A percentile compares a stretch with the other conserved stretches of the same genome.
phyloP scores from a whole-genome alignment of 2,329 filamentous ascomycete genomes.

The Alternaria sp. region DNA sequence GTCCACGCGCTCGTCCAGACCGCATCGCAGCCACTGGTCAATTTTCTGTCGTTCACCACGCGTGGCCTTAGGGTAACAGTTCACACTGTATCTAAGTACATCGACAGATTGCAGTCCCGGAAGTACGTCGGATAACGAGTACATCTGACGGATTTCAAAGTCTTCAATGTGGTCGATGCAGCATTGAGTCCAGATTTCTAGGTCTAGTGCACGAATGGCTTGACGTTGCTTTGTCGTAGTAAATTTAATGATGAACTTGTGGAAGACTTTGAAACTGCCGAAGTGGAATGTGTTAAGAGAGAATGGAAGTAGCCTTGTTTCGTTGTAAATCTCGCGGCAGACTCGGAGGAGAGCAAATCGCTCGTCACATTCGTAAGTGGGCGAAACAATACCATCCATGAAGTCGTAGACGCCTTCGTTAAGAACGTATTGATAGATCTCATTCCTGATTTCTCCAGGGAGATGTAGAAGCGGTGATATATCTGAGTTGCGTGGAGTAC shows the following conservation, averaged over 20 bases:
- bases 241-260: background rate
- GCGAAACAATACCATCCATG: too few species aligned
- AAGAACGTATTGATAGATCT: slow-evolving; percentile 9
- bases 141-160: background rate
- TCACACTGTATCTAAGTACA: background rate
- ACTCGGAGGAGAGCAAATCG: slow-evolving; percentile 8
- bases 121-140: background rate
- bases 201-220: background rate
- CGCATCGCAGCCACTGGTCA: background rate
- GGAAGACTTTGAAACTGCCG: background rate
- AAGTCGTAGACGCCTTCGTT: background rate
- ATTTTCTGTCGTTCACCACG: background rate
- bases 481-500: background rate
- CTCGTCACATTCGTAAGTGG: background rate
- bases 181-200: background rate
- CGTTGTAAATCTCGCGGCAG: slow-evolving; percentile 22
- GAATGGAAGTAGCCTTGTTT: slow-evolving; percentile 6
- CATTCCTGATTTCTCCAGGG: slow-evolving; percentile 9
- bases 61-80: background rate
- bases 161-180: background rate
- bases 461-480: background rate
- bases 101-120: background rate
- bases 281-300: slow-evolving; percentile 11
- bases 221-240: background rate
- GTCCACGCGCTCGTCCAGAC: background rate